phyloP scores from a whole-genome alignment of 306 rosid species.

The Cicer arietinum region DNA sequence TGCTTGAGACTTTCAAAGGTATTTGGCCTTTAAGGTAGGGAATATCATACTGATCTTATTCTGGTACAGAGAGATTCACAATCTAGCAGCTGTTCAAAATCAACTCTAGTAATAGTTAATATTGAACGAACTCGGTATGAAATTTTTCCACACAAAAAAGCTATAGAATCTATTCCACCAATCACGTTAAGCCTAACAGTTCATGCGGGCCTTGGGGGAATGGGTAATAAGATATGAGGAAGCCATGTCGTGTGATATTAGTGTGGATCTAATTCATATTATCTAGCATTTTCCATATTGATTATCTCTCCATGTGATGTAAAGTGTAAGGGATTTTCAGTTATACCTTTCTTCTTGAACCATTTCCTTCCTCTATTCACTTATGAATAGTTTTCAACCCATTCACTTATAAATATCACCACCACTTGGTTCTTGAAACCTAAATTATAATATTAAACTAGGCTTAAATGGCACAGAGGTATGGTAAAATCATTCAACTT shows the following conservation, averaged over 20 bases:
- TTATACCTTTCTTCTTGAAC: constrained; percentile 1
- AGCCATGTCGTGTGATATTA: background rate
- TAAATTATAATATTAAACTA: constrained; percentile 20
- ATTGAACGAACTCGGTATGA: background rate
- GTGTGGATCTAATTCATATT: background rate
- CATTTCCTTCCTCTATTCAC: constrained; percentile 13
- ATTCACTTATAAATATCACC: constrained; percentile 10
- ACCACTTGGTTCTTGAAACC: constrained; percentile 8
- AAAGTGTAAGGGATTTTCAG: background rate
- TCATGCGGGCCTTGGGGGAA: background rate
- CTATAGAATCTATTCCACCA: background rate
- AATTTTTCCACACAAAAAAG: background rate
- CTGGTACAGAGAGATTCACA: background rate
- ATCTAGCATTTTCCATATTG: background rate
- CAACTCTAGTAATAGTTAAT: constrained; percentile 8
- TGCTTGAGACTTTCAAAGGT: constrained; percentile 25
- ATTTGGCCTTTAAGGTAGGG: background rate
- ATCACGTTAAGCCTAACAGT: background rate
- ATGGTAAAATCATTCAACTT: constrained; percentile 29
- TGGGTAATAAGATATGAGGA: background rate
- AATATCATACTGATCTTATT: background rate
- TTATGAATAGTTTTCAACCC: background rate
- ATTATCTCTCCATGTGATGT: background rate
- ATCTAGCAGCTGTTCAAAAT: constrained; percentile 9
- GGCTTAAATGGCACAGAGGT: background rate